Percentiles rank a stretch among this genome's conserved stretches.
These are phyloP conservation scores for Cryptosporidium muris DNA, from an alignment of 169 alveolate species.

Conservation along the genomic window DNA sequence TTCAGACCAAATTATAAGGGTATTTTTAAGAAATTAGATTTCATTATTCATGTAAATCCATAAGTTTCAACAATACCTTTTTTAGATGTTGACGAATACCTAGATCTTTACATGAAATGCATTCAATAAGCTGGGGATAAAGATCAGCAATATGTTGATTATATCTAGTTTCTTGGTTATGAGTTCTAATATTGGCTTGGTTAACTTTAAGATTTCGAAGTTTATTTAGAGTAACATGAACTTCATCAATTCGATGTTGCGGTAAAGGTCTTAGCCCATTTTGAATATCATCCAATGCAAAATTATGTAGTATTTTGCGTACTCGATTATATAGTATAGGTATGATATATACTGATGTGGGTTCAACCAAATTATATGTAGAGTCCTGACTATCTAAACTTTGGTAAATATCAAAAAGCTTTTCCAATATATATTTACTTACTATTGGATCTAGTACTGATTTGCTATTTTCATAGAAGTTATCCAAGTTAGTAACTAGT, in stretches of 20 bases:
- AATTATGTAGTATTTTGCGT: slow-evolving; percentile 16
- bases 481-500: slow-evolving; percentile 2
- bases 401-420: slow-evolving; percentile 22
- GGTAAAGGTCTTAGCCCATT: slow-evolving; percentile 67
- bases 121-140: slow-evolving; percentile 36
- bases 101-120: slow-evolving; percentile 47
- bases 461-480: slow-evolving; percentile 1
- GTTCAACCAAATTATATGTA: background rate
- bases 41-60: background rate
- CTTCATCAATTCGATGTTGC: slow-evolving; percentile 39
- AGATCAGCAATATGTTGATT: slow-evolving; percentile 1
- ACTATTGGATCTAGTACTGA: slow-evolving; percentile 1
- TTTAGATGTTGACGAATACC: slow-evolving; percentile 44
- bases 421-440: slow-evolving; percentile 34
- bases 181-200: background rate
- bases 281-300: slow-evolving; percentile 59
- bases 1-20: background rate
- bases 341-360: background rate
- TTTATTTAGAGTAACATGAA: slow-evolving; percentile 1
- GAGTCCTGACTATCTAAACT: background rate
- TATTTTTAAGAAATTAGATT: background rate
- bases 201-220: background rate
- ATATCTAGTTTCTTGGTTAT: background rate
- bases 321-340: slow-evolving; percentile 2
- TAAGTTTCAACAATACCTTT: background rate